Conservation (phyloP, 1,284 basidiomycete genomes). For the Ustilago tritici region DNA sequence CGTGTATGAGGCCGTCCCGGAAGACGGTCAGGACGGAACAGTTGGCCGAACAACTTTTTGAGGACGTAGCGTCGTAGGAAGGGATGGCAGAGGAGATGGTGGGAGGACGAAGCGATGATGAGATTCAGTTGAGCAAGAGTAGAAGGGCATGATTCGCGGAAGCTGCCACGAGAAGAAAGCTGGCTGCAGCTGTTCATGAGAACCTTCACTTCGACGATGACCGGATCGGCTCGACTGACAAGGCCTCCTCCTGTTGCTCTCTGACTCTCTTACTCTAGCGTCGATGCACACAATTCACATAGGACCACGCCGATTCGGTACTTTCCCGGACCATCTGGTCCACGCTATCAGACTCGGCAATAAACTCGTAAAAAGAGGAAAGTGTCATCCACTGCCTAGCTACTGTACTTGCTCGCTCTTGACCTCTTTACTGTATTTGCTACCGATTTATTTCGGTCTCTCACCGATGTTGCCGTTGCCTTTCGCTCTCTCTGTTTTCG, state of each 20-base stretch:
- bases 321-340: conserved; percentile 10
- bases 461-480: conserved; percentile 3
- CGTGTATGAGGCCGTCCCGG: conserved; percentile 20
- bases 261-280: not conserved
- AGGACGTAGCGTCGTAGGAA: not conserved
- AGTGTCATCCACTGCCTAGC: too few relatives aligned
- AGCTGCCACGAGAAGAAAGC: conserved; percentile 13
- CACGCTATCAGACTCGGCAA: conserved; percentile 7
- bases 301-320: conserved; percentile 7
- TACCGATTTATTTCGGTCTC: conserved; percentile 18
- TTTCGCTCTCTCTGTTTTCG: not conserved
- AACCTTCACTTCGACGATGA: not conserved
- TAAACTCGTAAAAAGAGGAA: not conserved
- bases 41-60: not conserved
- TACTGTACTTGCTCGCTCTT: not conserved
- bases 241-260: not conserved
- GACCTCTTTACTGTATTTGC: not conserved
- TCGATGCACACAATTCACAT: conserved; percentile 1
- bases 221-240: not conserved
- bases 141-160: not conserved
- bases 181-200: conserved; percentile 1
- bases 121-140: not conserved
- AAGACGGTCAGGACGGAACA: not conserved
- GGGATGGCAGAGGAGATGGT: not conserved
- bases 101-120: not conserved